These are phyloP conservation scores for Protea cynaroides DNA, from an alignment of 164 flowering plant genomes.

Conservation along the genomic window DNA sequence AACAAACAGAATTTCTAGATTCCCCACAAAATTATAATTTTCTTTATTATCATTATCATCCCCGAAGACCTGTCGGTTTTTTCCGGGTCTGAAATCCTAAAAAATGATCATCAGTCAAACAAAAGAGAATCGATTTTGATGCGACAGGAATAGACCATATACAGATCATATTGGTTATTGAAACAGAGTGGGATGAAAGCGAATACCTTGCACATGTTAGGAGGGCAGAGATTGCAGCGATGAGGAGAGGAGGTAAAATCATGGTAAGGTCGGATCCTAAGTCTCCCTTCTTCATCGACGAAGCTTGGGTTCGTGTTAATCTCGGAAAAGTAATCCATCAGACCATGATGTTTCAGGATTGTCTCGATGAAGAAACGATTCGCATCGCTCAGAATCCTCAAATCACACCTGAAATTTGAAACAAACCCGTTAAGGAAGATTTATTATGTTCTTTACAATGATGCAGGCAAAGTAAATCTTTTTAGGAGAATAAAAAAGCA, in stretches of 20 bases:
- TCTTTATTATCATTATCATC: too few relatives aligned
- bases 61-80: too few relatives aligned
- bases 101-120: too few relatives aligned
- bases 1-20: too few relatives aligned
- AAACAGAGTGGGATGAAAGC: not conserved
- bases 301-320: conserved; percentile 71
- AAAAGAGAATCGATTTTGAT: too few relatives aligned
- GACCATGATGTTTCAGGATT: conserved; percentile 59
- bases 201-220: conserved; percentile 94
- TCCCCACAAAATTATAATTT: too few relatives aligned
- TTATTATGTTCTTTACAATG: too few relatives aligned
- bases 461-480: too few relatives aligned
- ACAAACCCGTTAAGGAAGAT: not conserved
- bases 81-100: too few relatives aligned
- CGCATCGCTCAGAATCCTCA: conserved; percentile 83
- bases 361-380: conserved; percentile 77
- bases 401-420: conserved; percentile 52
- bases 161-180: too few relatives aligned
- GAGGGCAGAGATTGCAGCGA: conserved; percentile 75
- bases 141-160: too few relatives aligned
- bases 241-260: conserved; percentile 55
- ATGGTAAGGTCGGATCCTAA: conserved; percentile 62
- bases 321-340: conserved; percentile 55
- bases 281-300: conserved; percentile 58
- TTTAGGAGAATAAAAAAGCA: not conserved